Conservation (phyloP, 2,329 filamentous ascomycete genomes). For the Tolypocladium endophyticum region DNA sequence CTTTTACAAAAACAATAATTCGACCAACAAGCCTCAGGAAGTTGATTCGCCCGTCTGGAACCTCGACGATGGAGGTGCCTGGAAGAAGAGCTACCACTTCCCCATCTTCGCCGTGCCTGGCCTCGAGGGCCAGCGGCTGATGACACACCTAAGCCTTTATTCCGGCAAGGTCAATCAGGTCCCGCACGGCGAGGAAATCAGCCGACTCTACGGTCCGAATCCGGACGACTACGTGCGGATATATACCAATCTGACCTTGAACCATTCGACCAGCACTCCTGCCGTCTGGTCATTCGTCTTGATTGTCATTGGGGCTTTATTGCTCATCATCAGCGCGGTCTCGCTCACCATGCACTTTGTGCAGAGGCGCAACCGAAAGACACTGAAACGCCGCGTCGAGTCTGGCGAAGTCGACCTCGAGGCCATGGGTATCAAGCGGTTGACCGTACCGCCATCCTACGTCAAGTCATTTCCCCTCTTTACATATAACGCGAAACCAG, state of each 20-base stretch:
- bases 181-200: conserved; percentile 47
- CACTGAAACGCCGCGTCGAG: conserved; percentile 59
- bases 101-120: conserved; percentile 78
- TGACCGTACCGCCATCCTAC: conserved; percentile 63
- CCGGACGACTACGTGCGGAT: conserved; percentile 49
- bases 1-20: conserved; percentile 49
- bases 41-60: conserved; percentile 58
- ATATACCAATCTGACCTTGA: conserved; percentile 43
- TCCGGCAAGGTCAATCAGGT: conserved; percentile 61
- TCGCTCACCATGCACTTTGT: conserved; percentile 68
- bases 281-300: conserved; percentile 73
- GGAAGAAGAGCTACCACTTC: conserved; percentile 61
- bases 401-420: conserved; percentile 79
- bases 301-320: conserved; percentile 60
- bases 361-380: conserved; percentile 59
- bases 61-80: conserved; percentile 57
- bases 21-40: conserved; percentile 52
- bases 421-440: conserved; percentile 69
- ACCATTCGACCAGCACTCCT: conserved; percentile 43
- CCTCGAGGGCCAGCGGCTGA: conserved; percentile 53
- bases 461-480: conserved; percentile 70
- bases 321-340: conserved; percentile 55
- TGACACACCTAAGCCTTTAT: conserved; percentile 63
- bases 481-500: conserved; percentile 55
- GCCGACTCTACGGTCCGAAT: conserved; percentile 41